phyloP scores from a whole-genome alignment of 2,329 filamentous ascomycete genomes.

The Sarocladiaceae sp. region DNA sequence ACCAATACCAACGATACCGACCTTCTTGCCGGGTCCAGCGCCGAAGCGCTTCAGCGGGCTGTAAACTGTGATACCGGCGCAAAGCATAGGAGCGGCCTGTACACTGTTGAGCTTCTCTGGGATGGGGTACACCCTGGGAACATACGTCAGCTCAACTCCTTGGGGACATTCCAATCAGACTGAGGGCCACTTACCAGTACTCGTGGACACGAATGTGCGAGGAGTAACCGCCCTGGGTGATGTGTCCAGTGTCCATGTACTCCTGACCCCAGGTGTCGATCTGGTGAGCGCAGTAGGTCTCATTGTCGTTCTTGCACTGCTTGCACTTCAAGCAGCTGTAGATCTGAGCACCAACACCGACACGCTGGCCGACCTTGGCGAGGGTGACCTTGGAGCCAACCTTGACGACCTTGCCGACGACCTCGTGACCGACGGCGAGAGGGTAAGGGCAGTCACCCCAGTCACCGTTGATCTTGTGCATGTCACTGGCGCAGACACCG shows the following conservation, averaged over 20 bases:
- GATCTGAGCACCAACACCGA: conserved; percentile 55
- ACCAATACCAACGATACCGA: conserved; percentile 69
- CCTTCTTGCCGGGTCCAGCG: conserved; percentile 72
- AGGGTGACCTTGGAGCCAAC: conserved; percentile 50
- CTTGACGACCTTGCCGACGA: conserved; percentile 64
- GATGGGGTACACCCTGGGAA: conserved; percentile 60
- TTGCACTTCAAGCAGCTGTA: conserved; percentile 44
- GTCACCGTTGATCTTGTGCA: conserved; percentile 66
- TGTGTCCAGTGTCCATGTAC: conserved; percentile 46
- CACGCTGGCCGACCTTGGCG: conserved; percentile 53
- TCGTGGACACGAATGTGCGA: conserved; percentile 30
- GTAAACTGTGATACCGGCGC: conserved; percentile 78
- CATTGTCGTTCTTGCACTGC: conserved; percentile 35
- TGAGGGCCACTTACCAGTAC: conserved; percentile 33
- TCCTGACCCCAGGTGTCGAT: conserved; percentile 46
- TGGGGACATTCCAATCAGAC: not conserved
- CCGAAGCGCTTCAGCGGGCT: conserved; percentile 74
- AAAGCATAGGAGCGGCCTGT: conserved; percentile 75
- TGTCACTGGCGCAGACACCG: conserved; percentile 69
- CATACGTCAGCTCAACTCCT: conserved; percentile 10
- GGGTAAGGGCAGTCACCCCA: conserved; percentile 62
- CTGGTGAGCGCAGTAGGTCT: conserved; percentile 34
- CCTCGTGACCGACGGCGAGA: conserved; percentile 67
- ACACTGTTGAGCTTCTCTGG: conserved; percentile 63
- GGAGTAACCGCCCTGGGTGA: conserved; percentile 55